phyloP scores from a whole-genome alignment of 2,329 filamentous ascomycete species.

The Hypoxylon sp. region DNA sequence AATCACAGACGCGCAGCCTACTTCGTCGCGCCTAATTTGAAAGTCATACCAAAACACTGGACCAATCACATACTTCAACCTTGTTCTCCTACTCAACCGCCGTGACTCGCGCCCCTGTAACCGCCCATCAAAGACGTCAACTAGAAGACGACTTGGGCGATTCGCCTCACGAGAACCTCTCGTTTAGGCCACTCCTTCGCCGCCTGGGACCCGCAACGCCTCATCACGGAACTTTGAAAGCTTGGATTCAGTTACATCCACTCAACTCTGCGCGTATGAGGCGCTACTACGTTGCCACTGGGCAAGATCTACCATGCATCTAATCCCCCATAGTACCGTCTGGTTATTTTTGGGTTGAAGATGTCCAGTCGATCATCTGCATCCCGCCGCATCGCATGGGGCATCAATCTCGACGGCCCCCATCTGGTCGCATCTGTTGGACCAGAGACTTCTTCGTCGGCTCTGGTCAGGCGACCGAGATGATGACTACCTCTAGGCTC shows the following conservation, averaged over 20 bases:
- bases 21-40: conserved; percentile 53
- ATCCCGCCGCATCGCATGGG: conserved; percentile 40
- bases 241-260: conserved; percentile 28
- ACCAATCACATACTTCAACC: conserved; percentile 42
- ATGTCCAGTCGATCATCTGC: conserved; percentile 45
- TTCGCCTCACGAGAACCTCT: conserved; percentile 56
- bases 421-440: conserved; percentile 51
- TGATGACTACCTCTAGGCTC: conserved; percentile 32
- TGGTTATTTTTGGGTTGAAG: conserved; percentile 40
- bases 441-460: conserved; percentile 37
- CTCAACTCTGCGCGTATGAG: conserved; percentile 26
- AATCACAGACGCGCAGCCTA: conserved; percentile 45
- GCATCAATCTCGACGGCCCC: conserved; percentile 42
- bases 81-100: conserved; percentile 54
- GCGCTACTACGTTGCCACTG: conserved; percentile 18
- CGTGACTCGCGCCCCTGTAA: conserved; percentile 45
- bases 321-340: conserved; percentile 27
- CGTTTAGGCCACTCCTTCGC: conserved; percentile 46
- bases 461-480: conserved; percentile 37
- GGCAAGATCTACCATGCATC: conserved; percentile 26
- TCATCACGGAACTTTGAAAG: conserved; percentile 43
- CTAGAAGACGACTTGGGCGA: conserved; percentile 41
- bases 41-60: conserved; percentile 24
- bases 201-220: conserved; percentile 53
- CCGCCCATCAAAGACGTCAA: conserved; percentile 42